These are phyloP conservation scores for Boletus bicolor DNA, from an alignment of 768 basidiomycete genomes.

Conservation along the genomic window DNA sequence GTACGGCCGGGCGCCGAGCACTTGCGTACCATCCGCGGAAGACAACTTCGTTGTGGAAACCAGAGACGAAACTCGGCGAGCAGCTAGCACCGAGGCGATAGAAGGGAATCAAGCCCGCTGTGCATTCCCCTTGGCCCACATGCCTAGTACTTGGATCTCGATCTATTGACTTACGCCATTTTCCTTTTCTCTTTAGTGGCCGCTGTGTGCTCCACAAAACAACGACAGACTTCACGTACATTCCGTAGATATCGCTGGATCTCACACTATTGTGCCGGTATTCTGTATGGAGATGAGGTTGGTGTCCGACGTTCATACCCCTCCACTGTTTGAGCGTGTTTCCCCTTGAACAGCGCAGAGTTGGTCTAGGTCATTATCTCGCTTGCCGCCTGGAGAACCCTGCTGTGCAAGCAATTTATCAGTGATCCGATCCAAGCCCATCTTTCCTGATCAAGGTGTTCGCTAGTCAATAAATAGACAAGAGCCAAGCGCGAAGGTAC, in stretches of 20 bases:
- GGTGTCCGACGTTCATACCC: neutral
- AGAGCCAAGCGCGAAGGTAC: neutral
- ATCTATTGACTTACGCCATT: neutral
- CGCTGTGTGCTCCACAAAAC: neutral
- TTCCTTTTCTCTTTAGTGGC: neutral
- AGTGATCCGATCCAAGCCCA: neutral
- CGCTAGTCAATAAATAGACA: neutral
- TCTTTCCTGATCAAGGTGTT: neutral
- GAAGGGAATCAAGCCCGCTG: neutral
- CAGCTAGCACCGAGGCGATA: neutral
- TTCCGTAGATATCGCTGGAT: neutral
- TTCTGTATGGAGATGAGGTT: constrained; percentile 1
- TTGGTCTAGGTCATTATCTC: neutral
- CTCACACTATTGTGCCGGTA: neutral
- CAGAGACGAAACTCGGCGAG: neutral
- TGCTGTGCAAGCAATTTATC: neutral
- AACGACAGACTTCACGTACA: neutral
- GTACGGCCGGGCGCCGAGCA: neutral
- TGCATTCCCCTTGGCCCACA: neutral
- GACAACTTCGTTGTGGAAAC: neutral
- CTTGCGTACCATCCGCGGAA: neutral
- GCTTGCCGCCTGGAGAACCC: neutral
- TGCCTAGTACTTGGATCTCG: neutral
- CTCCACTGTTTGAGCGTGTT: neutral
- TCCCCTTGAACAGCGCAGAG: neutral